Evolutionary conservation across 257 asterid species (phyloP), one percentile per base, ranked within the genome.

Genomic region (Fraxinus excelsior): DNA sequence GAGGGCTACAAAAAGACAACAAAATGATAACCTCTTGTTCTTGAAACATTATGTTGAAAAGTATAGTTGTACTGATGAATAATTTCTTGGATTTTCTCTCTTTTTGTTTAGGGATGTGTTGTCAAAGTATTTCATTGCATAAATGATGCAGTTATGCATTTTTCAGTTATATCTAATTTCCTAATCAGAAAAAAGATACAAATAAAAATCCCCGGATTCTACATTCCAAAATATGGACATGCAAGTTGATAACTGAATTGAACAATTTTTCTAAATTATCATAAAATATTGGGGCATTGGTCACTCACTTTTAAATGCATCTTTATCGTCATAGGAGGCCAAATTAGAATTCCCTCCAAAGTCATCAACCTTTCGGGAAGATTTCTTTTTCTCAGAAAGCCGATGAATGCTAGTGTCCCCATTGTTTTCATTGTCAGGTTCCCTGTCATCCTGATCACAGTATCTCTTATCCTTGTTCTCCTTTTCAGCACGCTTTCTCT

Each of bases 261-360:
- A 66, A 38, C 67, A 76, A 66, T 70, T 73, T 35, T 42, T 35
- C 68, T 9, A 23, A 25, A 11, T 26, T 62, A 26, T 12, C 35
- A 62, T 60, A 37, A 75, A 75, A 71, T 46, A 46, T 18, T 21
- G 18, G 69, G 78, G 60, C 49, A 77, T 11, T 6, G 34, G n/a
- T 67, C 70, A 87, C 99, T 92, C 88, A 96, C 99, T 90, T 87
- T 89, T 94, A 81, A 92, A 62, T 56, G 96, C 86, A 78, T 91
- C 94, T 85, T 87, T 92, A 80, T 96, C 97, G 72, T 91, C 96
- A 80, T 74, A 79, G 74, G 95, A 78, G 74, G 84, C 85, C 82
- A 93, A 76, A 81, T 77, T 86, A 25, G 91, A 76, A 82, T 74
- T 84, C 29, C 91, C 99, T 67, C 91, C 97, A 70, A 85, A 86